Evolutionary conservation across 257 asterid genomes (phyloP).

Genomic region (Solanum paucissectum): DNA sequence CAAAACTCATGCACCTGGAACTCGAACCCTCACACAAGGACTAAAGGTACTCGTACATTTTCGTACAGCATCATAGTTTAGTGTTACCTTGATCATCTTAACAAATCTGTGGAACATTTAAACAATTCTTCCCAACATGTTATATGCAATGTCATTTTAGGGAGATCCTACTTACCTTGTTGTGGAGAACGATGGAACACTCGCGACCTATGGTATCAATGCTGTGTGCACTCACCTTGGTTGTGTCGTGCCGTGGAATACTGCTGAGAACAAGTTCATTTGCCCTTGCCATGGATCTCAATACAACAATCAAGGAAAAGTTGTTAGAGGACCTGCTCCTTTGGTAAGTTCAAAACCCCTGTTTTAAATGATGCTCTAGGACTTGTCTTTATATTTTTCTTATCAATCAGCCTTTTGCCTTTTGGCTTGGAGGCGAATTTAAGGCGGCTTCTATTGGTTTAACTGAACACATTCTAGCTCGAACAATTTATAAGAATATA

Average conservation of each 20-base stretch:
- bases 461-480: slow-evolving; percentile 19
- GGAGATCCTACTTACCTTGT: slow-evolving; percentile 97
- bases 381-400: background rate
- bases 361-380: background rate
- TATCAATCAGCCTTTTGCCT: background rate
- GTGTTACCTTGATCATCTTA: background rate
- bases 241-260: slow-evolving; percentile 88
- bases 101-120: background rate
- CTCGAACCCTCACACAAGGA: slow-evolving; percentile 83
- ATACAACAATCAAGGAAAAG: slow-evolving; percentile 86
- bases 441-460: background rate
- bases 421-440: background rate
- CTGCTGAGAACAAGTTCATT: slow-evolving; percentile 86
- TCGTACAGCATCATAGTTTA: background rate
- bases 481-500: slow-evolving; percentile 1
- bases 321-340: slow-evolving; percentile 97
- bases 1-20: slow-evolving; percentile 68
- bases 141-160: slow-evolving; percentile 20
- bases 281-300: slow-evolving; percentile 99
- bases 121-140: no score
- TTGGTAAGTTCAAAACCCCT: slow-evolving; percentile 34
- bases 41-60: slow-evolving; percentile 46
- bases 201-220: slow-evolving; percentile 84
- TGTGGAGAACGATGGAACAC: slow-evolving; percentile 80
- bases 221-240: slow-evolving; percentile 98